Evolutionary conservation across 192 early-diverging fungal genomes (phyloP), one percentile per base, ranked within the genome.

Genomic region (Entophlyctis luteolus): DNA sequence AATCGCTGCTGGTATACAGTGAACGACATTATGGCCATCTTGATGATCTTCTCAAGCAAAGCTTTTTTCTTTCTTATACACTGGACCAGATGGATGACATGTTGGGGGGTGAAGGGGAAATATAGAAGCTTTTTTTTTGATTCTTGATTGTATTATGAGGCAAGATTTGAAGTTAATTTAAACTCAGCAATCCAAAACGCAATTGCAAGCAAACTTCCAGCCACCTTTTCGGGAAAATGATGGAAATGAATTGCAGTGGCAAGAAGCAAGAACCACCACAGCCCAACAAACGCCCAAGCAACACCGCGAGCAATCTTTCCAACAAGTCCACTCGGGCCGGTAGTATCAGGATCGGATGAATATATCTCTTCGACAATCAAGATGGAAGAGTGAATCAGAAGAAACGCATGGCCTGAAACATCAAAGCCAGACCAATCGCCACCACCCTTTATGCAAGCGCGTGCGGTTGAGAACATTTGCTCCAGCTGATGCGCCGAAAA

Each of bases 1-100:
- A 96, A 23, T 88, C 88, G 22, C 70, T 98, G 29, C 59, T 92
- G 45, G 88, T 94, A 27, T 99, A 97, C 72, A 90, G 92, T 18
- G 92, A 98, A 59, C 87, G 95, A 37, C 94, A 98, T 74, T 92
- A 89, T 72, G 81, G 84, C 56, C 86, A 91, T 36, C 77, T 93
- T 0, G 90, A 94, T 65, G 75, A 80, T 46, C 53, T 93, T 36
- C 66, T 96, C 29, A 92, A 88, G 2, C 80, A 89, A 72, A 93
- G 90, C 45, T 92, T 87, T 69, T 84, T 97, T 25, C 75, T 97
- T 48, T 92, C 94, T 72, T 94, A 93, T 63, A 94, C 92, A 20
- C 80, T 97, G 63, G 88, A 96, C 45, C 83, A 87, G 25, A 97
- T 95, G 93, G 88, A 91, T 68, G 46, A 72, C 33, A 45, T 66